Base-by-base conservation (phyloP, 345 rosid genomes). In the Hibiscus mutabilis region DNA sequence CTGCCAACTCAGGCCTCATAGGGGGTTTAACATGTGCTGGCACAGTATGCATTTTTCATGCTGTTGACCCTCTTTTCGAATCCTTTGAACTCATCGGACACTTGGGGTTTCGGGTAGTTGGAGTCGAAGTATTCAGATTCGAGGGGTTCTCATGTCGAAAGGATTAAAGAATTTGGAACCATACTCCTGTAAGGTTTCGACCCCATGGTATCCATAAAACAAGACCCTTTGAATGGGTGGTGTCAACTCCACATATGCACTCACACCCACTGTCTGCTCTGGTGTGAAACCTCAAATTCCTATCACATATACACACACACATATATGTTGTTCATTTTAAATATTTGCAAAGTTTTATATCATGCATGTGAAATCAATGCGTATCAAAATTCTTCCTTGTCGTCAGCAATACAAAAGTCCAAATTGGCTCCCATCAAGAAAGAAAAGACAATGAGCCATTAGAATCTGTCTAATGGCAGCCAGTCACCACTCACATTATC, bases 341-440 rank as follows among this genome's bases (percentile, higher is more conserved):
- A 58, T 70, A 58, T 21, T 42, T 56, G 64, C 44, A 29, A 68
- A 49, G 10, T 10, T 53, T 47, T 44, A 11, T 24, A 66, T 66
- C 58, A 47, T 46, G 57, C 37, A 66, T 31, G 52, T 69, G 64
- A 33, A 70, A 22, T 70, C 64, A 35, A 8, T 13, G 15, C 42
- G 22, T 25, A 2, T 14, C 13, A 33, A 70, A 58, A 70, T 55
- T 55, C 56, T 42, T 16, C 57, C 13, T 24, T 58, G 66, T 70
- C 66, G 59, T 59, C 66, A 58, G 53, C 56, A 22, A 24, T 0
- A 59, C 66, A 44, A 60, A 25, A 59, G 66, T 59, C 74, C 74
- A 71, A 59, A 58, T 25, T 46, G 74, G 74, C 74, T 59, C 59
- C 57, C 64, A 42, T 71, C 66, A 25, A 8, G 13, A 9, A 53